phyloP scores from a whole-genome alignment of 2,329 filamentous ascomycete genomes.

The Aspergillus oerlinghausenensis region DNA sequence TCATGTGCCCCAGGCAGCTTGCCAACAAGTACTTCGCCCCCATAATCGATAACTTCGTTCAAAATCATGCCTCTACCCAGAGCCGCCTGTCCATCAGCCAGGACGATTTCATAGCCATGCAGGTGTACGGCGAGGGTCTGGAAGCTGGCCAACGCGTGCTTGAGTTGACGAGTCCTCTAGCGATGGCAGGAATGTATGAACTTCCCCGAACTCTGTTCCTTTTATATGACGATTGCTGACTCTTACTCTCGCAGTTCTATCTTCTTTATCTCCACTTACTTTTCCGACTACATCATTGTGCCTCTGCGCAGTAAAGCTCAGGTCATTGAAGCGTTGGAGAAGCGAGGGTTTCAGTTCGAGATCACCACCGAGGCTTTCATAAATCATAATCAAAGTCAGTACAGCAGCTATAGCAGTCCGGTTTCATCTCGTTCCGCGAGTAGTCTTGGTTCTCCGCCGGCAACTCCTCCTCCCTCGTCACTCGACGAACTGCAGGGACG shows the following conservation, averaged over 20 bases:
- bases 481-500: slow-evolving; percentile 74
- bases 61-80: slow-evolving; percentile 31
- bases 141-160: slow-evolving; percentile 88
- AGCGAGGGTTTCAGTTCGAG: slow-evolving; percentile 79
- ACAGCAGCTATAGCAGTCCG: slow-evolving; percentile 34
- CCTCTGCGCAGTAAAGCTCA: slow-evolving; percentile 68
- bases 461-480: slow-evolving; percentile 71
- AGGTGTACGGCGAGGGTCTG: slow-evolving; percentile 82
- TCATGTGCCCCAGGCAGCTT: slow-evolving; percentile 77
- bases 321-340: slow-evolving; percentile 71
- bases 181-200: slow-evolving; percentile 76
- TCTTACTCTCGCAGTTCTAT: slow-evolving; percentile 57
- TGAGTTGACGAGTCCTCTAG: slow-evolving; percentile 84
- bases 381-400: slow-evolving; percentile 48
- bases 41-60: slow-evolving; percentile 60
- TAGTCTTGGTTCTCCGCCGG: slow-evolving; percentile 41
- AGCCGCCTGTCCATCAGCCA: slow-evolving; percentile 66
- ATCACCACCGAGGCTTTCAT: slow-evolving; percentile 65
- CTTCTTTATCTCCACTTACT: slow-evolving; percentile 98
- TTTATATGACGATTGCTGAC: slow-evolving; percentile 1
- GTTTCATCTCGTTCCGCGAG: slow-evolving; percentile 27
- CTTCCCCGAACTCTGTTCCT: background rate
- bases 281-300: slow-evolving; percentile 93
- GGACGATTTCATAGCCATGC: slow-evolving; percentile 83
- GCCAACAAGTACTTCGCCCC: slow-evolving; percentile 72